phyloP scores from a whole-genome alignment of 257 asterid genomes.

The Linderniella brevidens region DNA sequence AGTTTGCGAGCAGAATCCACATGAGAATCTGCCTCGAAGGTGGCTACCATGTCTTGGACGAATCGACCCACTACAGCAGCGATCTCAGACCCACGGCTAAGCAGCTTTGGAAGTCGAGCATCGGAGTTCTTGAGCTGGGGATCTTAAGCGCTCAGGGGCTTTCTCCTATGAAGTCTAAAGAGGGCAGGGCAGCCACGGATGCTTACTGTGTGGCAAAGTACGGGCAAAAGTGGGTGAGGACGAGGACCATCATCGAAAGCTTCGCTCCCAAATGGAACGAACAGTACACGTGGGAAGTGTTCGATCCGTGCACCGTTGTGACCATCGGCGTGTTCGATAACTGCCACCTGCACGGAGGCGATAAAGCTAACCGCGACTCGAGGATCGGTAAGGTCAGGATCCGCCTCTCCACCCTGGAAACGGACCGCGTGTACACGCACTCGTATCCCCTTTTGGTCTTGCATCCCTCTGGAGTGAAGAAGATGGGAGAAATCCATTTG shows the following conservation, averaged over 20 bases:
- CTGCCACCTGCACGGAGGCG: slow-evolving; percentile 28
- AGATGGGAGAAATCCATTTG: slow-evolving; percentile 57
- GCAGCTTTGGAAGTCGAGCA: slow-evolving; percentile 71
- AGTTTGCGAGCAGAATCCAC: slow-evolving; percentile 53
- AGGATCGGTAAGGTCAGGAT: slow-evolving; percentile 63
- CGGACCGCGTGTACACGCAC: slow-evolving; percentile 36
- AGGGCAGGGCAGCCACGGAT: slow-evolving; percentile 49
- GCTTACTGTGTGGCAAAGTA: slow-evolving; percentile 70
- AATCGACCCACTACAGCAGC: slow-evolving; percentile 50
- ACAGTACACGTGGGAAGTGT: slow-evolving; percentile 75
- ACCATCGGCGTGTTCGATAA: slow-evolving; percentile 66
- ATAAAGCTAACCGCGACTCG: slow-evolving; percentile 20
- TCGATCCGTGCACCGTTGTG: slow-evolving; percentile 66
- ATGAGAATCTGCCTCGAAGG: slow-evolving; percentile 66
- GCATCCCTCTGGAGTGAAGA: slow-evolving; percentile 61
- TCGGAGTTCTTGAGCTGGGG: slow-evolving; percentile 62
- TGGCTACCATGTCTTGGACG: slow-evolving; percentile 70
- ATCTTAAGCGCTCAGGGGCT: slow-evolving; percentile 49
- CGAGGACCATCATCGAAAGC: slow-evolving; percentile 47
- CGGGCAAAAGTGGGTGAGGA: slow-evolving; percentile 71
- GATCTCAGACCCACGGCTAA: slow-evolving; percentile 66
- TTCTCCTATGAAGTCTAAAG: slow-evolving; percentile 70
- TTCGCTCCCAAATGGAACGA: slow-evolving; percentile 60
- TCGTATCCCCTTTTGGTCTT: slow-evolving; percentile 56
- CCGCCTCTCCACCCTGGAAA: slow-evolving; percentile 44